Evolutionary conservation across 495 filamentous ascomycete species (phyloP).

Genomic region (Polyplosphaeria fusca): DNA sequence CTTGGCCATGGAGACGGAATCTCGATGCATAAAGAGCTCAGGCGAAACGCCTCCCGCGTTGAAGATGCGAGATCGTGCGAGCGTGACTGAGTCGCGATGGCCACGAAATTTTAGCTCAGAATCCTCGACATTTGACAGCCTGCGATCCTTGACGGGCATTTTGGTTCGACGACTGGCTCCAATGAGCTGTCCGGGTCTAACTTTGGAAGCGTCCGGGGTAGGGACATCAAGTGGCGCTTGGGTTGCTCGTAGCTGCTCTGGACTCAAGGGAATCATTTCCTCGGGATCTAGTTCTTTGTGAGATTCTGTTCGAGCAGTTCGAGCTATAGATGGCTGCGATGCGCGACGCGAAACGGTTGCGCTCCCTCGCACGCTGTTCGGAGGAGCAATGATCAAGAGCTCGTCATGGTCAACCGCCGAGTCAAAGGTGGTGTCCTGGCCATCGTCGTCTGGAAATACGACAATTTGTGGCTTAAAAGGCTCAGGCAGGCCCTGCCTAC

Average conservation of each 20-base stretch:
- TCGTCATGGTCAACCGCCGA: slow-evolving; percentile 15
- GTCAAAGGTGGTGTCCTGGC: neutral
- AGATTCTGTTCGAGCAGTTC: slow-evolving; percentile 7
- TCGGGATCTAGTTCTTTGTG: neutral
- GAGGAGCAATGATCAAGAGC: slow-evolving; percentile 16
- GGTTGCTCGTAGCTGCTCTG: neutral
- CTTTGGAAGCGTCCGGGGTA: neutral
- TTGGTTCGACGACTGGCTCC: neutral
- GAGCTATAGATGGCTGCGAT: slow-evolving; percentile 9
- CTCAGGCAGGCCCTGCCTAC: neutral
- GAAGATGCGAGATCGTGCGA: slow-evolving; percentile 21
- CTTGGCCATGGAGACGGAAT: slow-evolving; percentile 27
- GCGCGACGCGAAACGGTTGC: slow-evolving; percentile 7
- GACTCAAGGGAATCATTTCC: neutral
- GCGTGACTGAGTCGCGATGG: slow-evolving; percentile 28
- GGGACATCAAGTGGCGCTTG: neutral
- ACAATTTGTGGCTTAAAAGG: slow-evolving; percentile 25
- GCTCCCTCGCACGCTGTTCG: slow-evolving; percentile 22
- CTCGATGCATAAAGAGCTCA: slow-evolving; percentile 24
- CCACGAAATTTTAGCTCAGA: slow-evolving; percentile 13
- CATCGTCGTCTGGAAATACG: slow-evolving; percentile 24
- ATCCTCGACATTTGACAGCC: slow-evolving; percentile 24
- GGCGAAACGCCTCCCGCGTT: slow-evolving; percentile 15
- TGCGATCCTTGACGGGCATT: slow-evolving; percentile 1
- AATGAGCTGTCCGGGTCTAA: neutral